These are phyloP conservation scores for Dryas integrifolia DNA, from an alignment of 331 rosid species.

Conservation along the genomic window DNA sequence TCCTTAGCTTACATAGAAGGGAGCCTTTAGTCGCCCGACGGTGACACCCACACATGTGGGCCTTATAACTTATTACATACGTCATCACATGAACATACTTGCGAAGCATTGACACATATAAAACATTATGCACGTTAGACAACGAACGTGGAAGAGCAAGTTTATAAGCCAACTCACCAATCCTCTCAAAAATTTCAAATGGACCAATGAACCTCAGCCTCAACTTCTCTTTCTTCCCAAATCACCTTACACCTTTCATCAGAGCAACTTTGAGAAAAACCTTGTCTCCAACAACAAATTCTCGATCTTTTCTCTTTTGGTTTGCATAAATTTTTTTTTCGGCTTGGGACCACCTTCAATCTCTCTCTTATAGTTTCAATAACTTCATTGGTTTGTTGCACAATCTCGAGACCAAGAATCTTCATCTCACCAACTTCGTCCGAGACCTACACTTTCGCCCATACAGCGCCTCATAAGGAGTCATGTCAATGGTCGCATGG, in stretches of 20 bases:
- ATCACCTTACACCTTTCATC: no score
- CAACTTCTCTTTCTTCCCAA: background rate
- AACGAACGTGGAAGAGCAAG: background rate
- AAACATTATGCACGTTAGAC: background rate
- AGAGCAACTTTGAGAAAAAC: no score
- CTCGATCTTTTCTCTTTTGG: background rate
- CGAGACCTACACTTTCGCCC: background rate
- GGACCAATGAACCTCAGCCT: background rate
- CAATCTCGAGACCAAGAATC: background rate
- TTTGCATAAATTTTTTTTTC: background rate
- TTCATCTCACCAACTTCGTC: background rate
- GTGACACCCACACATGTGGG: no score
- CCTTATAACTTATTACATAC: background rate
- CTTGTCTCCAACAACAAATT: no score
- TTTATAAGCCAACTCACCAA: background rate
- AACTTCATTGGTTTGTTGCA: background rate
- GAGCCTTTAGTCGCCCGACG: no score
- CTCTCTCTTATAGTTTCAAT: background rate
- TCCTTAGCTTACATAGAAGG: no score
- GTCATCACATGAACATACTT: background rate
- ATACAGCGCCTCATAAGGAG: background rate
- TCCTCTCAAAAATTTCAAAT: background rate
- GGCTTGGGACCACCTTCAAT: background rate
- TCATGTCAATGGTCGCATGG: background rate
- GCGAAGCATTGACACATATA: background rate